phyloP scores from a whole-genome alignment of 2,329 filamentous ascomycete species.

The Alternaria gansuensis region DNA sequence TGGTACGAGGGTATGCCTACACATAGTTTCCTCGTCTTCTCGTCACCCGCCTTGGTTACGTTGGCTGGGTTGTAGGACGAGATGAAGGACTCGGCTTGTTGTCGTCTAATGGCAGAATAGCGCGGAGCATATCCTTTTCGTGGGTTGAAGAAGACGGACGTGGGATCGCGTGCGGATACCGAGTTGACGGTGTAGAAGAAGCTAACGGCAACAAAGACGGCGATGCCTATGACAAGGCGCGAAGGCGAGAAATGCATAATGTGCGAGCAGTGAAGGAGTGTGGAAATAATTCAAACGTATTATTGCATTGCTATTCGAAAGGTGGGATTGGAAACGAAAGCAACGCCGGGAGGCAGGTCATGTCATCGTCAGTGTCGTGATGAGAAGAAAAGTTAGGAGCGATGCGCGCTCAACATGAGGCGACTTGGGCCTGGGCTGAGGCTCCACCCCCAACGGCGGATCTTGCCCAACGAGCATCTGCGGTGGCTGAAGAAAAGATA shows the following conservation, averaged over 20 bases:
- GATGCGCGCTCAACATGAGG: conserved; percentile 10
- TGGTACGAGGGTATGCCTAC: conserved; percentile 57
- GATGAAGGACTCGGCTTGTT: conserved; percentile 45
- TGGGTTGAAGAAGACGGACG: conserved; percentile 50
- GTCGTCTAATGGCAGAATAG: conserved; percentile 45
- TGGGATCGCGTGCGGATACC: conserved; percentile 46
- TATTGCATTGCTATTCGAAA: conserved; percentile 21
- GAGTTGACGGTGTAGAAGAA: conserved; percentile 39
- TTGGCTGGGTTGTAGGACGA: conserved; percentile 32
- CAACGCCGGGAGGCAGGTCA: conserved; percentile 15
- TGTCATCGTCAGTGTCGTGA: conserved; percentile 20
- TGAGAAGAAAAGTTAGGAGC: conserved; percentile 24
- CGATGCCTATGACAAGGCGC: conserved; percentile 33
- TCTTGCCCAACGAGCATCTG: conserved; percentile 16
- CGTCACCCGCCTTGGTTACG: conserved; percentile 25
- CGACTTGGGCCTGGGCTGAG: conserved; percentile 18
- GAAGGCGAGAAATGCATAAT: conserved; percentile 35
- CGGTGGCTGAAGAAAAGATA: conserved; percentile 16
- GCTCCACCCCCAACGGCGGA: conserved; percentile 19
- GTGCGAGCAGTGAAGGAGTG: conserved; percentile 12
- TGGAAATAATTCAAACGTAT: conserved; percentile 15
- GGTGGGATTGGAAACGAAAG: conserved; percentile 1
- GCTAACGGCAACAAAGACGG: conserved; percentile 29
- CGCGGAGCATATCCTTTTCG: conserved; percentile 42
- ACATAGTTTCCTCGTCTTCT: conserved; percentile 49